These are phyloP conservation scores for Anisodus acutangulus DNA, from an alignment of 257 asterid genomes.

Conservation along the genomic window DNA sequence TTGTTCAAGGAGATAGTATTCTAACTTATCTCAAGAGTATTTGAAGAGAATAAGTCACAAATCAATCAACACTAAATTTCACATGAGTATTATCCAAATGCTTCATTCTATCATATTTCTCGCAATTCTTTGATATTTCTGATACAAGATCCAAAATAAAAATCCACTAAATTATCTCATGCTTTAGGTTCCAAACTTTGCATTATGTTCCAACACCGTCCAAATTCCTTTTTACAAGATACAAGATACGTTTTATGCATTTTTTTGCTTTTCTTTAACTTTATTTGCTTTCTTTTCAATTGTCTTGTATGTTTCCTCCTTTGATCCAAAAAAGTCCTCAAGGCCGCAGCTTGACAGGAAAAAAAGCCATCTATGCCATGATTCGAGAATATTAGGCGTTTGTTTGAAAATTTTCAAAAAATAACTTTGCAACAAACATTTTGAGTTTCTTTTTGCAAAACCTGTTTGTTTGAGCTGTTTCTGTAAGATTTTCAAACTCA, in stretches of 20 bases:
- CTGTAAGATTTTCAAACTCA: background rate
- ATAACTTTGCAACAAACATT: background rate
- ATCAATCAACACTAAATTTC: background rate
- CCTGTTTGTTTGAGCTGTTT: background rate
- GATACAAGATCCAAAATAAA: slow-evolving; percentile 25
- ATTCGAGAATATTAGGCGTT: background rate
- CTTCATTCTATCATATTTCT: background rate
- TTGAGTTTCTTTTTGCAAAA: background rate
- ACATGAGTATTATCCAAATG: background rate
- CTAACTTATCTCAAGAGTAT: slow-evolving; percentile 15
- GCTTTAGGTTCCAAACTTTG: background rate
- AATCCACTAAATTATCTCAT: background rate
- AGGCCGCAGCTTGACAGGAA: background rate
- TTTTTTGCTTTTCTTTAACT: slow-evolving; percentile 8
- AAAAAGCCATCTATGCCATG: background rate
- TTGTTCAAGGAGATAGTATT: background rate
- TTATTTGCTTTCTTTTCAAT: slow-evolving; percentile 1
- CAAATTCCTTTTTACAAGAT: background rate
- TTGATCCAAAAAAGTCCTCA: background rate
- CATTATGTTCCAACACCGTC: slow-evolving; percentile 7
- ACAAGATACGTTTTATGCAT: background rate
- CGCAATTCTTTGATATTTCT: background rate
- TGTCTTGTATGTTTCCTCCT: slow-evolving; percentile 13
- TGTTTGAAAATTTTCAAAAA: background rate
- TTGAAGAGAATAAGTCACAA: background rate